These are phyloP conservation scores for Platanus orientalis DNA, from an alignment of 164 flowering plant genomes.

Conservation along the genomic window DNA sequence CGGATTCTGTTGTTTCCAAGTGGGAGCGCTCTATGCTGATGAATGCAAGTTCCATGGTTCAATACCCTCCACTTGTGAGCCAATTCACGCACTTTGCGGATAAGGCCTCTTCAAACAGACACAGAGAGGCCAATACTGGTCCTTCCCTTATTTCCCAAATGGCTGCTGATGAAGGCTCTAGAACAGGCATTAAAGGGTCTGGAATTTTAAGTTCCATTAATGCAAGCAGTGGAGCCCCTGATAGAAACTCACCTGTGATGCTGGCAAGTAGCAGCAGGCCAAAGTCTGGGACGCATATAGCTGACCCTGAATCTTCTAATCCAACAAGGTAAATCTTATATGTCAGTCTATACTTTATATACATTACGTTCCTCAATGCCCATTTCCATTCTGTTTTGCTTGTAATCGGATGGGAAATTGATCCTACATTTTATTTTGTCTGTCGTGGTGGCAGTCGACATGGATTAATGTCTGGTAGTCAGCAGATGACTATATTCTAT, in stretches of 20 bases:
- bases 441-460: slow-evolving; percentile 36
- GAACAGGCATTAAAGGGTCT: slow-evolving; percentile 95
- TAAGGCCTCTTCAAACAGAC: slow-evolving; percentile 42
- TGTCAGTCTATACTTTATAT: too few species aligned
- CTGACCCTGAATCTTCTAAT: slow-evolving; percentile 47
- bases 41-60: slow-evolving; percentile 35
- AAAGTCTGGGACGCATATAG: slow-evolving; percentile 30
- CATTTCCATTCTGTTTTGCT: neutral
- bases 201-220: slow-evolving; percentile 49
- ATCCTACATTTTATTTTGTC: neutral
- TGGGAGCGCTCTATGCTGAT: slow-evolving; percentile 46
- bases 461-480: slow-evolving; percentile 39
- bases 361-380: neutral
- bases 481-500: slow-evolving; percentile 94
- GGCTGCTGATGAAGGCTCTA: slow-evolving; percentile 96
- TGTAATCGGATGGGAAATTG: neutral
- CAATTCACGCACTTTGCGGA: slow-evolving; percentile 47
- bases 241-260: slow-evolving; percentile 34
- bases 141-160: slow-evolving; percentile 60
- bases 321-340: slow-evolving; percentile 36
- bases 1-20: slow-evolving; percentile 43
- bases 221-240: slow-evolving; percentile 30
- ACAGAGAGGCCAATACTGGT: slow-evolving; percentile 45
- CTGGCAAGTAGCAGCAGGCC: slow-evolving; percentile 32
- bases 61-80: slow-evolving; percentile 38